Percentiles rank a stretch among this genome's conserved stretches.
phyloP scores from a whole-genome alignment of 106 monocot genomes.

The Platanthera zijinensis region DNA sequence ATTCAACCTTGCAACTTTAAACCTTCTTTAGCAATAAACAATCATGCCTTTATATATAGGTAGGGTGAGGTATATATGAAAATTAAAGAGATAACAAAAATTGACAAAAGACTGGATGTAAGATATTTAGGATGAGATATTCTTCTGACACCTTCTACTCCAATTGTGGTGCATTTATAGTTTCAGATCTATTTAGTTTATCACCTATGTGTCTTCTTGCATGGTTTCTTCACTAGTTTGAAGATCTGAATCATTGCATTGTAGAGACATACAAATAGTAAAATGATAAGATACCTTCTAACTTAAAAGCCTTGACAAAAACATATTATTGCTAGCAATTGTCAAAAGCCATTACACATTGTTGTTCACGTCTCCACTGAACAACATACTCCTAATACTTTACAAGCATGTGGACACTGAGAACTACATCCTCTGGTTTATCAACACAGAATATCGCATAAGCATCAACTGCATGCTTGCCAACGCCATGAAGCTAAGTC shows the following conservation, averaged over 20 bases:
- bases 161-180: no score
- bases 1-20: no score
- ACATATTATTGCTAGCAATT: background rate
- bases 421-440: conserved; percentile 30
- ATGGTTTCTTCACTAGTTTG: no score
- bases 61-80: no score
- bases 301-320: background rate
- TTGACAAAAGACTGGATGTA: no score
- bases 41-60: no score
- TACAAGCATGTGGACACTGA: conserved; percentile 41
- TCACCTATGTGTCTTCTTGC: no score
- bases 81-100: no score
- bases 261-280: background rate
- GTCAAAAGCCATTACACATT: background rate
- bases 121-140: no score
- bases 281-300: background rate
- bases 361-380: background rate
- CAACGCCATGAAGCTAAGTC: conserved; percentile 48
- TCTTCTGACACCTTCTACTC: no score
- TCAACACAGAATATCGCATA: conserved; percentile 59
- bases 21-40: no score
- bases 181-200: no score
- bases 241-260: background rate
- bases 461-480: conserved; percentile 69
- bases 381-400: conserved; percentile 38